These are phyloP conservation scores for Maudiozyma barnettii DNA, from an alignment of 805 yeast species.

Conservation along the genomic window DNA sequence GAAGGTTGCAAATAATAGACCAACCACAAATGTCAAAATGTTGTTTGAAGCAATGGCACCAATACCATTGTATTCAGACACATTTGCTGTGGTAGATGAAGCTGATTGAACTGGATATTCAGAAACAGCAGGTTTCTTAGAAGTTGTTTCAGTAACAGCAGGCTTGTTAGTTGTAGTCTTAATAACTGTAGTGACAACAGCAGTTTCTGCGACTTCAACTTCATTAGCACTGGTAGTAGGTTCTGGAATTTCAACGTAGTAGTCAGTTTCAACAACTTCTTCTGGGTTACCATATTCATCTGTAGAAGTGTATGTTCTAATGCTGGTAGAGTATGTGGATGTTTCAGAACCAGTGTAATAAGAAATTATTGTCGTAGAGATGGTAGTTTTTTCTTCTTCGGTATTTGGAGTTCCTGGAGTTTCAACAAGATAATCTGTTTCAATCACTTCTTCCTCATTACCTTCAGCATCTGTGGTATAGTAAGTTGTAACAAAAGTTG, in stretches of 20 bases:
- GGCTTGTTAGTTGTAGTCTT: no score
- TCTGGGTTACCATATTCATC: background rate
- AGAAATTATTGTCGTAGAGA: no score
- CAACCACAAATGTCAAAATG: background rate
- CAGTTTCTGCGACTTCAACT: no score
- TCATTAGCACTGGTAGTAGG: background rate
- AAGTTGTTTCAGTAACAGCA: no score
- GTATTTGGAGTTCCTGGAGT: background rate
- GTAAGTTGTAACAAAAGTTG: background rate
- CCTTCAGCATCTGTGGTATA: background rate
- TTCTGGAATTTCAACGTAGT: background rate
- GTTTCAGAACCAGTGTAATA: background rate
- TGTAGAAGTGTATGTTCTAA: background rate
- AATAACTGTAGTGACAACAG: no score
- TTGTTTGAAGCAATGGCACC: background rate
- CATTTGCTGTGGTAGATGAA: background rate
- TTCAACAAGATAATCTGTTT: background rate
- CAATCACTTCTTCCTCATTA: background rate
- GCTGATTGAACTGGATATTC: no score
- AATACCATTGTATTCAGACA: background rate
- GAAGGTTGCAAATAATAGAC: background rate
- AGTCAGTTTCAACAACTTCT: background rate
- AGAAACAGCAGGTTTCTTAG: no score
- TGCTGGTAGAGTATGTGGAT: background rate
- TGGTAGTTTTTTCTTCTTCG: no score